Evolutionary conservation across 108 stramenopile species (phyloP), one percentile per base, ranked within the genome.

Genomic region (Asterionellopsis glacialis): DNA sequence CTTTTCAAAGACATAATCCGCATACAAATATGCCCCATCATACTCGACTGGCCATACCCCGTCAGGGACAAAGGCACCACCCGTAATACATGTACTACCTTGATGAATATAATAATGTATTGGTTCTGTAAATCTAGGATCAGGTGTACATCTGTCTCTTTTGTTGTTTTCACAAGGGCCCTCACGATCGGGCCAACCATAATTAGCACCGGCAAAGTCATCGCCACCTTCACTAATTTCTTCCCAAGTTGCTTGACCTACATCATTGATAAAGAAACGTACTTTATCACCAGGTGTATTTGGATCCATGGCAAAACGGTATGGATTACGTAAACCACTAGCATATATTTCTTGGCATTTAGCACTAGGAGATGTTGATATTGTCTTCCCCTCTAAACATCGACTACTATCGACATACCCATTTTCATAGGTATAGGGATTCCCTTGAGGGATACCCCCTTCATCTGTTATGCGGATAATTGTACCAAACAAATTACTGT

Each of bases 321-420:
- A 73, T 0, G 72, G 72, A 62, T 73, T 67, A 25, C 72, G 72
- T 16, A 73, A 63, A 16, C 72, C 72, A 13, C n/a, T 26, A 43
- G 59, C 38, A 26, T 45, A 73, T 19, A 73, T 50, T 45, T 73
- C 66, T 38, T 50, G 47, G 39, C 26, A n/a, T n/a, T n/a, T n/a
- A n/a, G n/a, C n/a, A n/a, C n/a, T n/a, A n/a, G n/a, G n/a, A n/a
- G n/a, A n/a, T n/a, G n/a, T n/a, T n/a, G n/a, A n/a, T n/a, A 69
- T 13, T 55, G 25, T 45, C 63, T 55, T 16, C 41, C 23, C n/a
- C 53, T 57, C 14, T 45, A 9, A 15, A 54, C 26, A 15, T 15
- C 52, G 24, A 6, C 5, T 2, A 25, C 26, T 27, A 4, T 27
- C 52, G 45, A 4, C 4, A 25, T 21, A 57, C 25, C 27, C 60